Evolutionary conservation across 306 rosid genomes (phyloP), one percentile per base, ranked within the genome.

Genomic region (Fragaria vesca): DNA sequence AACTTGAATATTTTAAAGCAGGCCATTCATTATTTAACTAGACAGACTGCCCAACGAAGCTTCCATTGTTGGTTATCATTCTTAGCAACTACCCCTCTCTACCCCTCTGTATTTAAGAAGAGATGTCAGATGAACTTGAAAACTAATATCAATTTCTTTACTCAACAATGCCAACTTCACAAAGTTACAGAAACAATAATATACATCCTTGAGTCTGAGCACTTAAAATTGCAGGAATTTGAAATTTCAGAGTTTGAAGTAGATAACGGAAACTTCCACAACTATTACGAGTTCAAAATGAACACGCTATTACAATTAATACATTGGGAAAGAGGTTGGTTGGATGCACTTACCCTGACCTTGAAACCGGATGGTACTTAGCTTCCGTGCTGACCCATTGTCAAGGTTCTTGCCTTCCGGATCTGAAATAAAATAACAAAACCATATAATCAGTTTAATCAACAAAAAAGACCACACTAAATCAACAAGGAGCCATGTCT

Each of bases 301-400:
- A 73, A 51, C 43, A 60, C 30, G 72, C 43, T 28, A 55, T 18
- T 63, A 32, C 32, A 30, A 63, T 51, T 9, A 45, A 75, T 63
- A 61, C 30, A 61, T 60, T 7, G 45, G 48, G 18, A 78, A 57
- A 78, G 52, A 79, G 61, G 6, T 48, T 6, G 6, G 66, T 24
- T 76, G 66, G 61, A 20, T 67, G 20, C 36, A 75, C 87, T 24
- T 79, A 83, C 79, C 76, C 81, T 81, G 87, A 86, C 79, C 80
- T 61, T 80, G 81, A 46, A 85, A 66, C 71, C 81, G 86, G 82
- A 75, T 70, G 38, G 84, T 77, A 72, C 81, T 89, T 72, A 81
- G 91, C 45, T 62, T 82, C 7, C 38, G 36, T 51, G 81, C 40
- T 36, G 76, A 83, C 55, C 78, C 85, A 85, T 71, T 74, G 75